Evolutionary conservation across 805 yeast genomes (phyloP), one percentile per base, ranked within the genome.

Genomic region (Candida dendrica): DNA sequence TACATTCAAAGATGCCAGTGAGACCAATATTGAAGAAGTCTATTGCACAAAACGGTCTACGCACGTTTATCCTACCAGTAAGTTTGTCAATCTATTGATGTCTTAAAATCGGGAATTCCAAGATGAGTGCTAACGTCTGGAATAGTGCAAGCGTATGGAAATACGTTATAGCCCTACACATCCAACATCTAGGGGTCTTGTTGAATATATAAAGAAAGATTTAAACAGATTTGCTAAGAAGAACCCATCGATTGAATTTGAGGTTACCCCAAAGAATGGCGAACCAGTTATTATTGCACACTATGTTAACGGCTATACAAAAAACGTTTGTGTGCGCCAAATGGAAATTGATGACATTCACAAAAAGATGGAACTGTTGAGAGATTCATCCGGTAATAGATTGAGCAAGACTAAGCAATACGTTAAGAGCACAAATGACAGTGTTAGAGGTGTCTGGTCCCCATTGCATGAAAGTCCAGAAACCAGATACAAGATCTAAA

Each of bases 381-480:
- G 75, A 46, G 84, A 81, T 58, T 68, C 89, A 22, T 74, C 84
- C 38, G 97, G 97, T 40, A 72, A 66, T 27, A 66, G 67, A 43
- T 58, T 82, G 41, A 62, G 67, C 50, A 80, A 79, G 55, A 66
- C 73, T 52, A 84, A 84, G 61, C 80, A 85, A 58, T 83, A 87
- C 44, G 98, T 93, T 30, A 75, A 79, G 62, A 82, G 95, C 34
- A 64, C 74, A 47, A 93, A 91, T 60, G 76, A 74, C 42, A 80
- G 95, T 43, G 89, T 91, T 15, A 84, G 98, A 72, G 98, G 98
- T 56, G 74, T 93, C 38, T 93, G 98, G 98, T 89, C 97, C 37
- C 98, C 98, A 44, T 72, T 91, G 69, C 96, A 90, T 58, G 82
- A 75, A 39, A 77, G 72, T 42, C 71, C 75, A 47, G 59, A 63